phyloP scores from a whole-genome alignment of 2,329 filamentous ascomycete genomes.

The Chrysoporthe puriensis region DNA sequence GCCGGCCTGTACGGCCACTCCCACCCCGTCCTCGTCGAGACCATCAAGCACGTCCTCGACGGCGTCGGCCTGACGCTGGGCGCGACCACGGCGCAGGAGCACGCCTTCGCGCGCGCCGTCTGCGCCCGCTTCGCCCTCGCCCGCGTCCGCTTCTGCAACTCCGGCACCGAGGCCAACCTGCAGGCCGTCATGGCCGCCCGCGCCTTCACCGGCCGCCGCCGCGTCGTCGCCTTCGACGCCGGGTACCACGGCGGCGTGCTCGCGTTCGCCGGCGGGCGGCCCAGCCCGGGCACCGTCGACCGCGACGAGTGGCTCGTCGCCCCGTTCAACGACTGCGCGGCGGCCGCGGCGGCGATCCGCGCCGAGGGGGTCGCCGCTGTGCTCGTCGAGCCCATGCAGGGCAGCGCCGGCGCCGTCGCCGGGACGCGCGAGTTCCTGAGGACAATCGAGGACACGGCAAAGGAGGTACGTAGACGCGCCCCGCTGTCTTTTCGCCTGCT shows the following conservation, averaged over 20 bases:
- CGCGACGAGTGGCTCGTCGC: constrained; percentile 61
- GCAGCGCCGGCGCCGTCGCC: constrained; percentile 60
- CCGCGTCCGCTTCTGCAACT: constrained; percentile 64
- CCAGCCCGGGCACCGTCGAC: constrained; percentile 52
- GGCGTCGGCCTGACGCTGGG: constrained; percentile 59
- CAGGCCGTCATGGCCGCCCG: constrained; percentile 61
- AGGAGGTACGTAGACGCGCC: constrained; percentile 33
- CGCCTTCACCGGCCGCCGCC: constrained; percentile 47
- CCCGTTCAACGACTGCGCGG: constrained; percentile 62
- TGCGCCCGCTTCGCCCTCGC: constrained; percentile 59
- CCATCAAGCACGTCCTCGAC: constrained; percentile 50
- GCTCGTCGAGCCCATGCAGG: constrained; percentile 69
- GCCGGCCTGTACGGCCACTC: constrained; percentile 71
- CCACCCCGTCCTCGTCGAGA: constrained; percentile 54
- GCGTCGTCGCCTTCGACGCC: constrained; percentile 54
- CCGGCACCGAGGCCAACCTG: constrained; percentile 67
- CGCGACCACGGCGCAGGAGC: constrained; percentile 55
- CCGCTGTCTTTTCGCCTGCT: too few relatives aligned
- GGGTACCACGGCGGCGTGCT: constrained; percentile 57
- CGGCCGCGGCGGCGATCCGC: constrained; percentile 48
- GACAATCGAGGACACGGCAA: constrained; percentile 52
- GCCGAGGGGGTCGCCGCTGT: constrained; percentile 61
- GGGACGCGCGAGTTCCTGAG: constrained; percentile 55
- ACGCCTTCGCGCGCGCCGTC: constrained; percentile 54
- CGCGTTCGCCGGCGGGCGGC: constrained; percentile 39